A percentile compares a stretch with the other conserved stretches of the same genome.
These are phyloP conservation scores for Stachybotrys chartarum DNA, from an alignment of 2,329 filamentous ascomycete species.

Conservation along the genomic window DNA sequence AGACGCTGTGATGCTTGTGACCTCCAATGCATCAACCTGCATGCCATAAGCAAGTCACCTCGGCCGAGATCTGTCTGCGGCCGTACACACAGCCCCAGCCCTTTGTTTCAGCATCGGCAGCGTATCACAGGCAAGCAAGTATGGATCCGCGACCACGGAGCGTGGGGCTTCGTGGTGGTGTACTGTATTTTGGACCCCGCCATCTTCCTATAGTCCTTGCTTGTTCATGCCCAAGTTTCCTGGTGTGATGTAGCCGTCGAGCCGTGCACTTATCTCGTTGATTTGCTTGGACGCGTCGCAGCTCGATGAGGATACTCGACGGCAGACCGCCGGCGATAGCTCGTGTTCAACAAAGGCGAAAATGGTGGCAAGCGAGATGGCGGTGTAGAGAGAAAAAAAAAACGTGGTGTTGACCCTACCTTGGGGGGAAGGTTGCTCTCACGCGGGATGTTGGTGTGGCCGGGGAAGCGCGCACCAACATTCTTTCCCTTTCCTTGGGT, in stretches of 20 bases:
- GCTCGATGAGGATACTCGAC: background rate
- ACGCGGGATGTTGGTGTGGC: background rate
- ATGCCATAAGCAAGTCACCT: background rate
- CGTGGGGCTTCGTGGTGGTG: background rate
- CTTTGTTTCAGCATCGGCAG: background rate
- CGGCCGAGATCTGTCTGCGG: background rate
- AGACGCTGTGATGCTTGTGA: background rate
- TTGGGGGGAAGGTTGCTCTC: background rate
- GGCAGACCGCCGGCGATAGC: no score
- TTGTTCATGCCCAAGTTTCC: no score
- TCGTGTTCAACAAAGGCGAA: background rate
- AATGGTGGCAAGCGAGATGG: background rate
- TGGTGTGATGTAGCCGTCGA: no score
- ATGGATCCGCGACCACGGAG: background rate
- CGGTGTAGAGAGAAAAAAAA: background rate
- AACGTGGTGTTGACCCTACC: background rate
- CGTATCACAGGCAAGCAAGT: no score
- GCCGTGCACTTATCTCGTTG: no score
- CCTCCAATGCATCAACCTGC: background rate
- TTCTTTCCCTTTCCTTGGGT: background rate
- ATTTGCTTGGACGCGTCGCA: no score
- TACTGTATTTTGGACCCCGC: background rate
- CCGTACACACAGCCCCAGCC: background rate
- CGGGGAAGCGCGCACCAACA: background rate
- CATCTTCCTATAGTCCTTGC: no score